Percentiles rank a stretch among this genome's conserved stretches.
Conservation (phyloP, 352 stramenopile species). For the Aphanomyces stellatus region DNA sequence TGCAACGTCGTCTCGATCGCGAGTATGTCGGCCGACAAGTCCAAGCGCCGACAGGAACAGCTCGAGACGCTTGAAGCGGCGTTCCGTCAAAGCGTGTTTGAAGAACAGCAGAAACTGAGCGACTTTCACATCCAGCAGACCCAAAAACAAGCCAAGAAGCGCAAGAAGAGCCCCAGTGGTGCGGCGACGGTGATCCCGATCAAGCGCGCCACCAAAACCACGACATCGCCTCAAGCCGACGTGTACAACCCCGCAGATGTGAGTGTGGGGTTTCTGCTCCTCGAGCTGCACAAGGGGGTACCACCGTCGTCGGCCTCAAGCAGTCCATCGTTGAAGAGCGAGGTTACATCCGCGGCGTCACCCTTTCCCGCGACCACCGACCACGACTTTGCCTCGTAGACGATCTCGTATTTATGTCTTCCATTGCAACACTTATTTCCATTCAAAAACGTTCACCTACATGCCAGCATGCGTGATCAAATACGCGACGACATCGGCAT, state of each 20-base stretch:
- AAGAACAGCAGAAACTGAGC: not conserved
- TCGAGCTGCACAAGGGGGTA: not conserved
- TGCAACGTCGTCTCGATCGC: conserved; percentile 14
- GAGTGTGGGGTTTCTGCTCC: not conserved
- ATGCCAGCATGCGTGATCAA: not conserved
- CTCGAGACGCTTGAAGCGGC: conserved; percentile 12
- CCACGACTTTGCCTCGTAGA: no score
- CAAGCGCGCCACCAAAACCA: not conserved
- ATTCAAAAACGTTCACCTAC: not conserved
- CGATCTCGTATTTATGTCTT: no score
- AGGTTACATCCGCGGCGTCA: no score
- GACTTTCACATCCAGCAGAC: conserved; percentile 2
- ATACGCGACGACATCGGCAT: conserved; percentile 16
- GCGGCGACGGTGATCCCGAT: not conserved
- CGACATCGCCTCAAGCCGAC: not conserved
- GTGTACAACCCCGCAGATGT: not conserved
- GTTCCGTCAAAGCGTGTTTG: not conserved
- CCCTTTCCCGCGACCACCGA: no score
- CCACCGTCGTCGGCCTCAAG: not conserved
- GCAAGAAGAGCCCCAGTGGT: not conserved
- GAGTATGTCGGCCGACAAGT: conserved; percentile 10
- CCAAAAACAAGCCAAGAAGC: not conserved
- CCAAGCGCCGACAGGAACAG: conserved; percentile 8
- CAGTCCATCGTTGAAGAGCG: no score
- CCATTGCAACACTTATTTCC: not conserved